Conservation (phyloP, 345 rosid genomes). For the Camelina neglecta region DNA sequence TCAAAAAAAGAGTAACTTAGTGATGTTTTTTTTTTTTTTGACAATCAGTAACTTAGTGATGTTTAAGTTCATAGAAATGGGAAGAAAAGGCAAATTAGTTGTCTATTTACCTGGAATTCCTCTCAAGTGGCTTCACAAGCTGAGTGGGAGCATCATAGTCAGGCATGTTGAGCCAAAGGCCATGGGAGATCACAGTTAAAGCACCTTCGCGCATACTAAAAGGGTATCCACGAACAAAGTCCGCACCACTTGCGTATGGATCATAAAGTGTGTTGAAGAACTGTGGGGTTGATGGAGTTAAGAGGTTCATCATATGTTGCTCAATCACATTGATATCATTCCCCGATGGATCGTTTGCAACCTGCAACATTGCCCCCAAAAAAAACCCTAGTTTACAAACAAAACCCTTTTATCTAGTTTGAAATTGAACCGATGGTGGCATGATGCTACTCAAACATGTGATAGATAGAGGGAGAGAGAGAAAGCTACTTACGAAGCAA, state of each 20-base stretch:
- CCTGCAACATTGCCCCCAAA: slow-evolving; percentile 35
- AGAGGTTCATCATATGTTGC: slow-evolving; percentile 59
- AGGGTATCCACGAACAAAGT: slow-evolving; percentile 60
- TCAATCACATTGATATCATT: slow-evolving; percentile 58
- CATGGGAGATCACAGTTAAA: slow-evolving; percentile 55
- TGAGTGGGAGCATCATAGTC: slow-evolving; percentile 62
- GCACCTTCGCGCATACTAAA: slow-evolving; percentile 54
- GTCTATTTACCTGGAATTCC: slow-evolving; percentile 47
- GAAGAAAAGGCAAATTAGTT: not conserved
- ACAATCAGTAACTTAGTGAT: not conserved
- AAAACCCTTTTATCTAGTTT: no score
- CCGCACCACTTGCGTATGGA: slow-evolving; percentile 57
- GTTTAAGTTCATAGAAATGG: not conserved
- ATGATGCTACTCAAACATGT: no score
- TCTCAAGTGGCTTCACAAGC: slow-evolving; percentile 61
- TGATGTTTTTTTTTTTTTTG: no score
- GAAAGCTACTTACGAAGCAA: slow-evolving; percentile 52
- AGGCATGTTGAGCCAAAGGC: slow-evolving; percentile 63
- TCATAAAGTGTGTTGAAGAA: slow-evolving; percentile 65
- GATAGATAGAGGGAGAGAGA: not conserved
- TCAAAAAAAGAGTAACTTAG: not conserved
- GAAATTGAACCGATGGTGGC: no score
- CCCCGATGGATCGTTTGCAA: slow-evolving; percentile 58
- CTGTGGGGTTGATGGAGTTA: slow-evolving; percentile 54
- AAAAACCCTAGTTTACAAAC: no score